These are phyloP conservation scores for Echium plantagineum DNA, from an alignment of 257 asterid species.

Conservation along the genomic window DNA sequence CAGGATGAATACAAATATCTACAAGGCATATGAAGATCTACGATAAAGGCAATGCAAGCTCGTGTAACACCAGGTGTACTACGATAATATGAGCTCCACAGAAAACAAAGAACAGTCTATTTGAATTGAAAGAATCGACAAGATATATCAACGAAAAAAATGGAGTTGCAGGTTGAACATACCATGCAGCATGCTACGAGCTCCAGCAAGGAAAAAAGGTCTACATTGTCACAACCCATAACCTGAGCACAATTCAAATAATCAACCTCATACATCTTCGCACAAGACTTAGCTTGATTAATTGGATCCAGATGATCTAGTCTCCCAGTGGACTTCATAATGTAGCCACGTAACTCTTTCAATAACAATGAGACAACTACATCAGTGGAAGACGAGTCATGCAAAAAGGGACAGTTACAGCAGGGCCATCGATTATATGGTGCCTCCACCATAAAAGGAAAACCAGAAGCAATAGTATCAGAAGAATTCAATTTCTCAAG, in stretches of 20 bases:
- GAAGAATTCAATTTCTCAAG: slow-evolving; percentile 42
- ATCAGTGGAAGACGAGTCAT: slow-evolving; percentile 44
- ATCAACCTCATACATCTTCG: slow-evolving; percentile 13
- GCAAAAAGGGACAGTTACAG: slow-evolving; percentile 55
- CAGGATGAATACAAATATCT: background rate
- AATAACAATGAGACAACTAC: slow-evolving; percentile 41
- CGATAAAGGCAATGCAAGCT: background rate
- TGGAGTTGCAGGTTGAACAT: slow-evolving; percentile 15
- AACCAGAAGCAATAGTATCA: slow-evolving; percentile 14
- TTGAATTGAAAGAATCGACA: background rate
- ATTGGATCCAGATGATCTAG: slow-evolving; percentile 20
- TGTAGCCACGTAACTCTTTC: slow-evolving; percentile 44
- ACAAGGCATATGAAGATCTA: background rate
- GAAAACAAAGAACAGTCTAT: background rate
- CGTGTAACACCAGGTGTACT: background rate
- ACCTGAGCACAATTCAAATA: slow-evolving; percentile 16
- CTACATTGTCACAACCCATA: slow-evolving; percentile 28
- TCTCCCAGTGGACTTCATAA: slow-evolving; percentile 18
- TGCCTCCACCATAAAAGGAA: slow-evolving; percentile 17
- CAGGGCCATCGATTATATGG: slow-evolving; percentile 28
- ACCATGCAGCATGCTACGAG: slow-evolving; percentile 64
- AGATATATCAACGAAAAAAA: background rate
- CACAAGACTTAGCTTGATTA: slow-evolving; percentile 14
- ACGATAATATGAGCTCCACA: background rate
- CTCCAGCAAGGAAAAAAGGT: slow-evolving; percentile 68